Conservation (phyloP, 768 basidiomycete species). For the Kockovaella imperatae region DNA sequence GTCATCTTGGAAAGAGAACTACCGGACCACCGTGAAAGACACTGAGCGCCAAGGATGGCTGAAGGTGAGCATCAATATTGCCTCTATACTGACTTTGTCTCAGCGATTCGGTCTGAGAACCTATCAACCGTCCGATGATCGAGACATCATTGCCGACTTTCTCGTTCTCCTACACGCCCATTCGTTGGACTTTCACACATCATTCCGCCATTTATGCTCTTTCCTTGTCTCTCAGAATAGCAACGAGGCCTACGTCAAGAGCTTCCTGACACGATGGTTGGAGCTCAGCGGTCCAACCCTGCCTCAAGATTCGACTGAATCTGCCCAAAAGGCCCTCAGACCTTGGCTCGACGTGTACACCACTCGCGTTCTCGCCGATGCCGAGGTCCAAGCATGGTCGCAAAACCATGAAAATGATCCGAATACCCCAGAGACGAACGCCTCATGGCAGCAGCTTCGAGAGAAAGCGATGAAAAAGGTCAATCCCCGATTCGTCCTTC, state of each 20-base stretch:
- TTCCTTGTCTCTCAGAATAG: constrained; percentile 52
- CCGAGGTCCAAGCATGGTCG: constrained; percentile 50
- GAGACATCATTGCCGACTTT: constrained; percentile 57
- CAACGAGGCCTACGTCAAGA: constrained; percentile 39
- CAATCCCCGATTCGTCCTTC: constrained; percentile 85
- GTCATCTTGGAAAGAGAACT: constrained; percentile 57
- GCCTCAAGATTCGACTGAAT: constrained; percentile 18
- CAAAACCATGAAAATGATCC: not conserved
- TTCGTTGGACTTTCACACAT: constrained; percentile 76
- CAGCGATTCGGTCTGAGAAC: constrained; percentile 70
- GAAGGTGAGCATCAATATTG: constrained; percentile 51
- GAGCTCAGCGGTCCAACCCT: constrained; percentile 49
- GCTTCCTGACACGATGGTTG: constrained; percentile 42
- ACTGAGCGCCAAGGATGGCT: constrained; percentile 49
- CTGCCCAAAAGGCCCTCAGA: constrained; percentile 53
- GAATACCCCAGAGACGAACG: not conserved
- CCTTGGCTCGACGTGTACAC: constrained; percentile 62
- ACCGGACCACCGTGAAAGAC: constrained; percentile 51
- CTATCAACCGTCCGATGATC: constrained; percentile 56
- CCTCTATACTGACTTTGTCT: not conserved
- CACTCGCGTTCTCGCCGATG: constrained; percentile 50
- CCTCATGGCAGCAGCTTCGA: constrained; percentile 21
- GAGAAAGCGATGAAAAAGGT: constrained; percentile 48
- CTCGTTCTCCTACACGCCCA: constrained; percentile 66
- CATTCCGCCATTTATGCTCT: constrained; percentile 63